Conservation (phyloP, 78 protist genomes). For the Protostelium mycophagum region DNA sequence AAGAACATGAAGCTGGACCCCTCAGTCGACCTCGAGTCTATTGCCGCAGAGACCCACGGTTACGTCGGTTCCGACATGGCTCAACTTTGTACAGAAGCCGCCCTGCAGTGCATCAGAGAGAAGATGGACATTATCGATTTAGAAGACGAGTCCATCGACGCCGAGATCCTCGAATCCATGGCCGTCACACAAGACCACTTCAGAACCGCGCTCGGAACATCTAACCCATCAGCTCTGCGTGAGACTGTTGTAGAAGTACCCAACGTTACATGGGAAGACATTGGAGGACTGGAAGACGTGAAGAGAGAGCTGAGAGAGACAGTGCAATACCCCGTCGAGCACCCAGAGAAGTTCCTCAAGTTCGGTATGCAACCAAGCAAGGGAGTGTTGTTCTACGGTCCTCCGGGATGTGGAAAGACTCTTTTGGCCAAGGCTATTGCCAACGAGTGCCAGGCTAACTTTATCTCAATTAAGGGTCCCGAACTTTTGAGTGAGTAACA, state of each 20-base stretch:
- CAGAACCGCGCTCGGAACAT: conserved; percentile 79
- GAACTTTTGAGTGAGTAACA: conserved; percentile 64
- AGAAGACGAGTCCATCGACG: conserved; percentile 98
- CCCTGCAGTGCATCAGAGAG: conserved; percentile 98
- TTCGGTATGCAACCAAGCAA: conserved; percentile 98
- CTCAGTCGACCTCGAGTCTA: conserved; percentile 97
- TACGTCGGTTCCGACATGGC: conserved; percentile 99
- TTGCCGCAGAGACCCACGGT: conserved; percentile 98
- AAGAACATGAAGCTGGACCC: conserved; percentile 99
- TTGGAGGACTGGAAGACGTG: conserved; percentile 98
- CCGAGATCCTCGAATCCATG: conserved; percentile 95
- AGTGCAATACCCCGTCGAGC: conserved; percentile 99
- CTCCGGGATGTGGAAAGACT: conserved; percentile 99
- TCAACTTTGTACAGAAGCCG: conserved; percentile 98
- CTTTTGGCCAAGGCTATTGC: conserved; percentile 99
- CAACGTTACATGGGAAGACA: conserved; percentile 99
- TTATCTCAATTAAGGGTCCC: conserved; percentile 99
- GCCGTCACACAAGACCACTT: conserved; percentile 96
- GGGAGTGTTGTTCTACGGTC: conserved; percentile 99
- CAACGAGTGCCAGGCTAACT: conserved; percentile 99
- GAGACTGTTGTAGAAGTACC: conserved; percentile 99
- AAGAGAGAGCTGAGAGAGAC: conserved; percentile 87
- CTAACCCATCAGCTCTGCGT: conserved; percentile 99
- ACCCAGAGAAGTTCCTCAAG: conserved; percentile 98
- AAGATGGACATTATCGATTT: conserved; percentile 99